These are phyloP conservation scores for Phytopythium ostracodes DNA, from an alignment of 352 stramenopile genomes.

Conservation along the genomic window DNA sequence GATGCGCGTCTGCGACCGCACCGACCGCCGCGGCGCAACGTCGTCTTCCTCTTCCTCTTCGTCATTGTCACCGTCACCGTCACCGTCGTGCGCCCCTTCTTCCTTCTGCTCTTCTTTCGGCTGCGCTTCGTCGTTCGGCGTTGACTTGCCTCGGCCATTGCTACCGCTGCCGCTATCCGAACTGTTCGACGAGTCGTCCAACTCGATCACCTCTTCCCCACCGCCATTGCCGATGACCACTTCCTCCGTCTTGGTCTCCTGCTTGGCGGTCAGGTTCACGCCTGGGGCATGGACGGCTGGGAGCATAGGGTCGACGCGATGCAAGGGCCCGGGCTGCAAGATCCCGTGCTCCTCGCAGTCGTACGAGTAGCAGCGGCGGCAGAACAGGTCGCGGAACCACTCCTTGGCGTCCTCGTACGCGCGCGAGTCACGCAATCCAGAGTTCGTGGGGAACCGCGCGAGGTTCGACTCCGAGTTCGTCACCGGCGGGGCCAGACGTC, in stretches of 20 bases:
- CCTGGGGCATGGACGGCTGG: constrained; percentile 37
- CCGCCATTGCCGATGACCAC: background rate
- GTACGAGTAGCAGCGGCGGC: constrained; percentile 87
- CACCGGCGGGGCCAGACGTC: constrained; percentile 38
- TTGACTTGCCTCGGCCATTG: background rate
- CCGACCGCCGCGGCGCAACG: constrained; percentile 33
- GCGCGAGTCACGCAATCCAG: constrained; percentile 34
- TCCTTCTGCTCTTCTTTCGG: background rate
- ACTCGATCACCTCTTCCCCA: background rate
- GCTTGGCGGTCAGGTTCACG: constrained; percentile 6
- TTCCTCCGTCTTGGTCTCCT: background rate
- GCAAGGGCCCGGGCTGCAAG: constrained; percentile 42
- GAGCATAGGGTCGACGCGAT: constrained; percentile 52
- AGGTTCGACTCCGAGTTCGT: constrained; percentile 59
- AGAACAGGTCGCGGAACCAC: constrained; percentile 87
- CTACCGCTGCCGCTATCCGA: background rate
- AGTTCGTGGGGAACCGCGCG: constrained; percentile 15
- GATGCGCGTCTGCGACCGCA: constrained; percentile 57
- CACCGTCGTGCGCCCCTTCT: constrained; percentile 11
- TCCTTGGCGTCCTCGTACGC: constrained; percentile 62
- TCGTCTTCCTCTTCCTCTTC: constrained; percentile 7
- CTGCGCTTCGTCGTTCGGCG: background rate
- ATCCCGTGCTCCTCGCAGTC: constrained; percentile 90
- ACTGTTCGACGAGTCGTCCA: background rate
- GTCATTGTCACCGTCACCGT: constrained; percentile 7